Conservation (phyloP, 1,284 basidiomycete species). For the Trichosporon sp. region DNA sequence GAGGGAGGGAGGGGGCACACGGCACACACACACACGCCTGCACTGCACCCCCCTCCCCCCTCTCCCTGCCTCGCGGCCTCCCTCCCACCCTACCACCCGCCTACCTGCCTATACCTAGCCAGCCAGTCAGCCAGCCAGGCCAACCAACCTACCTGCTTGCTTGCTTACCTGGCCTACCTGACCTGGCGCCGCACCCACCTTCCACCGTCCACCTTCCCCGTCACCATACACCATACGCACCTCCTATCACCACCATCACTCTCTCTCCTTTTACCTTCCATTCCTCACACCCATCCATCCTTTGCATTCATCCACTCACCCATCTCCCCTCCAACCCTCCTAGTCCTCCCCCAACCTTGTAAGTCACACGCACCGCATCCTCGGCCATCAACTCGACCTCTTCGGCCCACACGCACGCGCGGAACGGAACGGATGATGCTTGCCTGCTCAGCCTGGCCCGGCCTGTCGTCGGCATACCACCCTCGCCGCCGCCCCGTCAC, state of each 20-base stretch:
- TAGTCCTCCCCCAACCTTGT: conserved; percentile 4
- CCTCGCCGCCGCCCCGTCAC: conserved; percentile 2
- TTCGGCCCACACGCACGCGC: neutral
- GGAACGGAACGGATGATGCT: conserved; percentile 3
- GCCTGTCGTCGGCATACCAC: neutral
- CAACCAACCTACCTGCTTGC: neutral
- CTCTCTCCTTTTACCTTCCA: conserved; percentile 7
- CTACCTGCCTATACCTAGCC: too few relatives aligned
- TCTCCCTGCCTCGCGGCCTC: too few relatives aligned
- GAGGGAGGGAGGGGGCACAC: neutral
- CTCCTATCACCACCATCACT: neutral
- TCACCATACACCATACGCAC: conserved; percentile 2
- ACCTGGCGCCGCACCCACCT: neutral
- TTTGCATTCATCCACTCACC: conserved; percentile 10
- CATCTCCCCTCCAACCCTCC: conserved; percentile 9
- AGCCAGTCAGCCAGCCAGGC: too few relatives aligned
- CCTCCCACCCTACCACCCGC: neutral
- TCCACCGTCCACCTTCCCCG: conserved; percentile 2
- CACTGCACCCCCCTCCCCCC: neutral
- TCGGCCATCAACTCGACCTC: neutral
- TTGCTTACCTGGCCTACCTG: neutral
- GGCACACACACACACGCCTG: neutral
- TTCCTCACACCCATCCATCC: conserved; percentile 5
- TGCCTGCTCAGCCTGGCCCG: too few relatives aligned
- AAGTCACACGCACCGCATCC: conserved; percentile 14